A percentile compares a stretch with the other conserved stretches of the same genome.
Evolutionary conservation across 2,329 filamentous ascomycete species (phyloP).

Genomic region (Cadophora gregata): DNA sequence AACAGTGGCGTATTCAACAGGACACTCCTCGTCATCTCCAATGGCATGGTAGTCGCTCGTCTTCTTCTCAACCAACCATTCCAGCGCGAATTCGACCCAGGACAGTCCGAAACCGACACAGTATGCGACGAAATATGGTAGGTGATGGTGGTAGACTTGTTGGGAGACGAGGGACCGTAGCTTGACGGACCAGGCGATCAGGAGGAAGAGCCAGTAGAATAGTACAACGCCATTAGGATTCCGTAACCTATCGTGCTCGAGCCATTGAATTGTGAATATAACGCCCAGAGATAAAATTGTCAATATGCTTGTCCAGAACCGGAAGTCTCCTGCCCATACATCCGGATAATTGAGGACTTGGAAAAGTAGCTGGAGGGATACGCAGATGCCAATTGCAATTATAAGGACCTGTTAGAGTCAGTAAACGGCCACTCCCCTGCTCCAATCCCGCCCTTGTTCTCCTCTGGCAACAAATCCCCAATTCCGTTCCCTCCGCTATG

Average conservation of each 20-base stretch:
- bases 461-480: not conserved
- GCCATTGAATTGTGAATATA: constrained; percentile 70
- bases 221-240: constrained; percentile 74
- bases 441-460: not conserved
- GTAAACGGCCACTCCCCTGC: not conserved
- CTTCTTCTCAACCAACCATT: constrained; percentile 74
- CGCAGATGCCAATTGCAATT: constrained; percentile 60
- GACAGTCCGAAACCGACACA: constrained; percentile 64
- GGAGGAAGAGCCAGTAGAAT: constrained; percentile 75
- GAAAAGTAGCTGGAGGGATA: constrained; percentile 64
- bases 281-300: constrained; percentile 66
- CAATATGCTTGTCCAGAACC: constrained; percentile 72
- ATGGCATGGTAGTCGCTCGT: constrained; percentile 72
- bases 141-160: constrained; percentile 57
- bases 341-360: constrained; percentile 64
- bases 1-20: constrained; percentile 85
- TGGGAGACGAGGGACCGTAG: constrained; percentile 71
- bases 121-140: constrained; percentile 69
- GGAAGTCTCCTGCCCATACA: constrained; percentile 68
- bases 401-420: constrained; percentile 58
- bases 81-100: constrained; percentile 65
- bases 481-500: not conserved
- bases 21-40: constrained; percentile 71
- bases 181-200: constrained; percentile 69
- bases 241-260: constrained; percentile 72